A percentile compares a stretch with the other conserved stretches of the same genome.
Conservation (phyloP, 1,139 yeast genomes). For the Fermentozyma sake region DNA sequence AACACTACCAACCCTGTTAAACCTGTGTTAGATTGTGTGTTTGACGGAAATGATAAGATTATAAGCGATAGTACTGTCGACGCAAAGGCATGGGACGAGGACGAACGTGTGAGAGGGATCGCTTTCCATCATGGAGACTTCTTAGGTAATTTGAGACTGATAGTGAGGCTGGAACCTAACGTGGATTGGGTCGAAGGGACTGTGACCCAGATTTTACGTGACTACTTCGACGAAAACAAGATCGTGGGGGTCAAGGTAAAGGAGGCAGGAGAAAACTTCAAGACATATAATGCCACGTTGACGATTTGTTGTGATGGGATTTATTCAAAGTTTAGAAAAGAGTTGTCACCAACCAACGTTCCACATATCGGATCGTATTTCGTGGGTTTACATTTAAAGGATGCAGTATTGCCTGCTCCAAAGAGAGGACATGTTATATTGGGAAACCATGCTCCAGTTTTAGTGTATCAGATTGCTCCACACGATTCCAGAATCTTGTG, state of each 20-base stretch:
- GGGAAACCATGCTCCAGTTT: slow-evolving; percentile 82
- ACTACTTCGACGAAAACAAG: slow-evolving; percentile 42
- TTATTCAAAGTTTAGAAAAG: slow-evolving; percentile 85
- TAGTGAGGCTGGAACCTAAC: slow-evolving; percentile 64
- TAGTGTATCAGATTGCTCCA: slow-evolving; percentile 82
- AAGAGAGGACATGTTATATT: slow-evolving; percentile 87
- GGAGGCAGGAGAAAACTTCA: slow-evolving; percentile 13
- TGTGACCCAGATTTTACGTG: slow-evolving; percentile 58
- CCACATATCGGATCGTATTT: slow-evolving; percentile 80
- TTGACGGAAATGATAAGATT: slow-evolving; percentile 52
- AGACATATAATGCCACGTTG: slow-evolving; percentile 51
- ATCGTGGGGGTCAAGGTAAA: slow-evolving; percentile 67
- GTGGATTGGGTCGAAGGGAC: slow-evolving; percentile 80
- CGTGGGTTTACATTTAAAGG: slow-evolving; percentile 71
- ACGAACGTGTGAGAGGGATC: slow-evolving; percentile 66
- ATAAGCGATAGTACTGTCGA: slow-evolving; percentile 46
- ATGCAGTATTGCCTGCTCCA: slow-evolving; percentile 69
- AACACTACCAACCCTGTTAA: slow-evolving; percentile 37
- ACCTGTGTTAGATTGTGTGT: slow-evolving; percentile 53
- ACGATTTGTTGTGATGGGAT: slow-evolving; percentile 91
- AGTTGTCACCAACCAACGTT: slow-evolving; percentile 49
- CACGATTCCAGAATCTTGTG: slow-evolving; percentile 84
- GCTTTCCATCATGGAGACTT: slow-evolving; percentile 93
- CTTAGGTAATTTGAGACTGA: slow-evolving; percentile 66
- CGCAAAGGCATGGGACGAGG: slow-evolving; percentile 53